Conservation (phyloP, 495 filamentous ascomycete species). For the Xeromyces bisporus region DNA sequence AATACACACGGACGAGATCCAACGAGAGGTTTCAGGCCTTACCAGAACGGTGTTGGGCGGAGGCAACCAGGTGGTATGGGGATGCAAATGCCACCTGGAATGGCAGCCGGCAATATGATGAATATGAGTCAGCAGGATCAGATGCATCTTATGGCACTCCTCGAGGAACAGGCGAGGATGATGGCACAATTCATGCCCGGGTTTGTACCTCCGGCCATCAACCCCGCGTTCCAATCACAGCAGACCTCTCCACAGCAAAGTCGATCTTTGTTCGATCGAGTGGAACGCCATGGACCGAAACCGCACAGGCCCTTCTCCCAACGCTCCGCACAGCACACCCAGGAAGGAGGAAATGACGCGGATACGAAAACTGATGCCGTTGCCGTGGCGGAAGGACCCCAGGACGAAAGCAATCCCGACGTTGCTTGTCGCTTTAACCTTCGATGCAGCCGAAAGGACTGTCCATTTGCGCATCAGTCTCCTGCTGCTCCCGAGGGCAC, state of each 20-base stretch:
- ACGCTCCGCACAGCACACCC: slow-evolving; percentile 13
- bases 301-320: slow-evolving; percentile 22
- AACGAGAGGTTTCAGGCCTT: slow-evolving; percentile 50
- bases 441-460: slow-evolving; percentile 72
- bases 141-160: slow-evolving; percentile 65
- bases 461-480: slow-evolving; percentile 85
- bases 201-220: slow-evolving; percentile 31
- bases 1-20: slow-evolving; percentile 55
- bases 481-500: slow-evolving; percentile 71
- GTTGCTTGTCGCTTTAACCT: slow-evolving; percentile 68
- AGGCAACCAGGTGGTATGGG: slow-evolving; percentile 36
- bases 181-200: slow-evolving; percentile 51
- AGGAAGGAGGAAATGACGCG: slow-evolving; percentile 19
- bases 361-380: slow-evolving; percentile 15
- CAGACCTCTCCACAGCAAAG: slow-evolving; percentile 32
- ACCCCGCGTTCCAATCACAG: slow-evolving; percentile 34
- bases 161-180: slow-evolving; percentile 78
- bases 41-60: slow-evolving; percentile 17
- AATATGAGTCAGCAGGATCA: slow-evolving; percentile 51
- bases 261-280: slow-evolving; percentile 65
- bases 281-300: slow-evolving; percentile 33
- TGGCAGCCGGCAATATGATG: slow-evolving; percentile 22
- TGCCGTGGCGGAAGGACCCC: slow-evolving; percentile 16
- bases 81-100: slow-evolving; percentile 28
- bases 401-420: slow-evolving; percentile 37